phyloP scores from a whole-genome alignment of 768 basidiomycete species.

The Termitomyces sp. region DNA sequence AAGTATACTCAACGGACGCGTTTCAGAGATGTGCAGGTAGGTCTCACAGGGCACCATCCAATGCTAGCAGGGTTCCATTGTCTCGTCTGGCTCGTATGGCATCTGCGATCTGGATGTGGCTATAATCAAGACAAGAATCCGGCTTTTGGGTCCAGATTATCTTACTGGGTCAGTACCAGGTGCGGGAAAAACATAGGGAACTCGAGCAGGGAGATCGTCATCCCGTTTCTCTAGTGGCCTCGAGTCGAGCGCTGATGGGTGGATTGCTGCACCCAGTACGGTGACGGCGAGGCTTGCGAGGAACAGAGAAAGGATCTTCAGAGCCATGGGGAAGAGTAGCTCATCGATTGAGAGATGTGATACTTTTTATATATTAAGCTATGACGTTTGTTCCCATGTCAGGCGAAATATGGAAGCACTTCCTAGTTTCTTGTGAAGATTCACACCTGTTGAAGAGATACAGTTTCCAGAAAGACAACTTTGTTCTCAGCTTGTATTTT shows the following conservation, averaged over 20 bases:
- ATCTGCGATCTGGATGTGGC: constrained; percentile 26
- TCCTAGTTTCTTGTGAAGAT: neutral
- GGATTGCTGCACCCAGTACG: constrained; percentile 3
- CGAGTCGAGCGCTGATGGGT: neutral
- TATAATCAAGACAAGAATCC: neutral
- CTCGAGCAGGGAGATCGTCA: constrained; percentile 32
- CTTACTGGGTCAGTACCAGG: constrained; percentile 25
- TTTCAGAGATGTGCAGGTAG: neutral
- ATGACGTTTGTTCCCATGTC: neutral
- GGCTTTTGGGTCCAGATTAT: neutral
- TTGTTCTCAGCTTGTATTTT: neutral
- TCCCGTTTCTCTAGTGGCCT: constrained; percentile 20
- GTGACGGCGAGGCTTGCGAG: neutral
- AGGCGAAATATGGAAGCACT: neutral
- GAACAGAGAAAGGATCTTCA: constrained; percentile 4
- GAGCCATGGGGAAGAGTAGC: neutral
- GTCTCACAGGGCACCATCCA: constrained; percentile 32
- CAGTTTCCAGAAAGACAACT: neutral
- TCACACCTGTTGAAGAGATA: neutral
- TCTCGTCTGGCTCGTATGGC: constrained; percentile 26
- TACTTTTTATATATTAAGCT: constrained; percentile 1
- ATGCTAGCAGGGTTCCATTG: constrained; percentile 28
- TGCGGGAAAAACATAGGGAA: constrained; percentile 35
- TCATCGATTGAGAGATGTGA: neutral
- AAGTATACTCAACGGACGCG: neutral